Percentiles rank a stretch among this genome's conserved stretches.
These are phyloP conservation scores for Aotearoamyces nothofagi DNA, from an alignment of 2,329 filamentous ascomycete genomes.

Conservation along the genomic window DNA sequence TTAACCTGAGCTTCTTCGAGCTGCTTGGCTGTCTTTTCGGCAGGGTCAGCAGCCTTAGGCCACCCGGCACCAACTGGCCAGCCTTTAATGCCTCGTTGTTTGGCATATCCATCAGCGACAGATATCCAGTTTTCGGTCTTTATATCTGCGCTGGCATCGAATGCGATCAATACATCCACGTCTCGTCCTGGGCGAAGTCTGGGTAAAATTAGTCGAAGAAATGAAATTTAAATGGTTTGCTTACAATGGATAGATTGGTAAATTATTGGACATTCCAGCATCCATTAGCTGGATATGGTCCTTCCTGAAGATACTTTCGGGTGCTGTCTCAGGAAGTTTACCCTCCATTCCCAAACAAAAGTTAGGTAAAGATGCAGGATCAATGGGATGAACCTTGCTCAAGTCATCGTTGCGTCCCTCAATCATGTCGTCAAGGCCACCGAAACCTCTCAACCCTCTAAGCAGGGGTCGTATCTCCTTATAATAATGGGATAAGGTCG, in stretches of 20 bases:
- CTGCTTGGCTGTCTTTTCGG: slow-evolving; percentile 44
- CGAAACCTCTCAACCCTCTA: slow-evolving; percentile 58
- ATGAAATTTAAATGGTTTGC: too few relatives aligned
- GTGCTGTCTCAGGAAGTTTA: slow-evolving; percentile 60
- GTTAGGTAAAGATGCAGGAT: slow-evolving; percentile 83
- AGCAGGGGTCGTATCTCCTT: slow-evolving; percentile 79
- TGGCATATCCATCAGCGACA: slow-evolving; percentile 83
- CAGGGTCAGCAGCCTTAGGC: slow-evolving; percentile 49
- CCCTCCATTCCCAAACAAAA: slow-evolving; percentile 71
- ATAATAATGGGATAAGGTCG: slow-evolving; percentile 91
- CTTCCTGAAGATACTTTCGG: slow-evolving; percentile 55
- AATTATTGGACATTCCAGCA: slow-evolving; percentile 95
- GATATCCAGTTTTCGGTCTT: slow-evolving; percentile 93
- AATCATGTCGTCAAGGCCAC: slow-evolving; percentile 66
- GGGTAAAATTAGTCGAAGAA: too few relatives aligned
- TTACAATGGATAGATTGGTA: slow-evolving; percentile 90
- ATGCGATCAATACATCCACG: slow-evolving; percentile 81
- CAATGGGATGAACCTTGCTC: slow-evolving; percentile 85
- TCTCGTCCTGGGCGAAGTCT: slow-evolving; percentile 77
- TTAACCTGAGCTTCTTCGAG: slow-evolving; percentile 51
- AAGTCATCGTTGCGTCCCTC: slow-evolving; percentile 71
- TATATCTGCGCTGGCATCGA: slow-evolving; percentile 78
- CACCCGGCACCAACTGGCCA: slow-evolving; percentile 95
- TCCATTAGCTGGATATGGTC: slow-evolving; percentile 81
- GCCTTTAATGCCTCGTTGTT: slow-evolving; percentile 77